These are phyloP conservation scores for Emericellopsis cladophorae DNA, from an alignment of 2,329 filamentous ascomycete genomes.

Conservation along the genomic window DNA sequence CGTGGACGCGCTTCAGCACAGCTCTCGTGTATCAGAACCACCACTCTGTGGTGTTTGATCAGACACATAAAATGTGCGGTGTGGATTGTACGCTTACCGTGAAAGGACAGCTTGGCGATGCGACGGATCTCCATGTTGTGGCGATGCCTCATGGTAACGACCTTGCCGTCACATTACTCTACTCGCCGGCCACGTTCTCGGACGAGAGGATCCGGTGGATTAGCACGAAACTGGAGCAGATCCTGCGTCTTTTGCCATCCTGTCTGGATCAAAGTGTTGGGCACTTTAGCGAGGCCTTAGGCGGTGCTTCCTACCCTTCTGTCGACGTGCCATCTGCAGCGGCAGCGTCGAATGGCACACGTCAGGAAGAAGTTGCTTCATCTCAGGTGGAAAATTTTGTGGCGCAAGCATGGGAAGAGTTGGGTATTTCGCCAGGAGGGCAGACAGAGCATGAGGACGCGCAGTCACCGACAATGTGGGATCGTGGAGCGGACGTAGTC, in stretches of 20 bases:
- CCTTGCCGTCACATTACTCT: neutral
- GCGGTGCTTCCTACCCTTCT: no score
- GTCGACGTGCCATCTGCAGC: no score
- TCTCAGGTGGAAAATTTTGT: no score
- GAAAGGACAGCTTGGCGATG: neutral
- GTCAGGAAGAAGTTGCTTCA: no score
- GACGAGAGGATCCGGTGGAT: neutral
- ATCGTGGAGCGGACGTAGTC: no score
- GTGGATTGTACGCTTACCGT: neutral
- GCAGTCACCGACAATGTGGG: no score
- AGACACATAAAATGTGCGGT: neutral
- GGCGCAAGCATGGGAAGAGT: no score
- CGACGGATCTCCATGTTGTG: neutral
- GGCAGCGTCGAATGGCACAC: no score
- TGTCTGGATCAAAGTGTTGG: slow-evolving; percentile 3
- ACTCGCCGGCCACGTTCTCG: neutral
- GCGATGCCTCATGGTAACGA: neutral
- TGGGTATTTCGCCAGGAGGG: no score
- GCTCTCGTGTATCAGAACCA: neutral
- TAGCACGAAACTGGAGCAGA: neutral
- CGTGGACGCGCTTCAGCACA: neutral
- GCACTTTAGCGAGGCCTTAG: no score
- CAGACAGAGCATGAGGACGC: no score
- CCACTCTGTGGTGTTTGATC: neutral
- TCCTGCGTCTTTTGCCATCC: neutral